Evolutionary conservation across 2,329 filamentous ascomycete species (phyloP).

Genomic region (Phialophora verrucosa): DNA sequence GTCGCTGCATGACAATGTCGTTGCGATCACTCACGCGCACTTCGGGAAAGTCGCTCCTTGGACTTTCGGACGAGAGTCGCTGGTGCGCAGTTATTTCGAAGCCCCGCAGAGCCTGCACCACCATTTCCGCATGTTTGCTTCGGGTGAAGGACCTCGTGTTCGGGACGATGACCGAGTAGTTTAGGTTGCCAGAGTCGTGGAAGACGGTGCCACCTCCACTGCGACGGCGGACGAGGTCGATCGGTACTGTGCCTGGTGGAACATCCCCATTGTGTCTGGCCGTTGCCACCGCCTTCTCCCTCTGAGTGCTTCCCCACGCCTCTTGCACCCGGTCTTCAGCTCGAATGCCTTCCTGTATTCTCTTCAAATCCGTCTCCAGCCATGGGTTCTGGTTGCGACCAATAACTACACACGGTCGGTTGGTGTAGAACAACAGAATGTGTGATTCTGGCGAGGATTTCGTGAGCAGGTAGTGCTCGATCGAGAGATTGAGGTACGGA

Average conservation of each 20-base stretch:
- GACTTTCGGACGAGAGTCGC: slow-evolving; percentile 34
- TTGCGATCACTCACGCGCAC: slow-evolving; percentile 85
- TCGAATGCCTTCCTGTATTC: slow-evolving; percentile 56
- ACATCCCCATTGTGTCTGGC: neutral
- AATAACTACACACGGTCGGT: slow-evolving; percentile 84
- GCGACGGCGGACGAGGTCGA: slow-evolving; percentile 77
- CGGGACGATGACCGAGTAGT: slow-evolving; percentile 91
- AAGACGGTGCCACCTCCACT: slow-evolving; percentile 93
- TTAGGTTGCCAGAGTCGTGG: slow-evolving; percentile 90
- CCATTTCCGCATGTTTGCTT: slow-evolving; percentile 89
- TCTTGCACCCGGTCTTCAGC: slow-evolving; percentile 14
- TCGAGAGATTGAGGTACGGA: slow-evolving; percentile 88
- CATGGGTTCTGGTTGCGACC: slow-evolving; percentile 98
- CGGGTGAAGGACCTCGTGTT: slow-evolving; percentile 73
- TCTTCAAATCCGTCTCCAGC: slow-evolving; percentile 80
- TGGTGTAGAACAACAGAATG: slow-evolving; percentile 85
- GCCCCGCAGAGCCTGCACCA: slow-evolving; percentile 76
- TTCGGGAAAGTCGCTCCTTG: slow-evolving; percentile 57
- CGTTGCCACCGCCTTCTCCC: neutral
- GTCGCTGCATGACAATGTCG: slow-evolving; percentile 76
- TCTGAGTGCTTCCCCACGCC: neutral
- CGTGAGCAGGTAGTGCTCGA: slow-evolving; percentile 88
- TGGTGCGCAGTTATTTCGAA: slow-evolving; percentile 22
- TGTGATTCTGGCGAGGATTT: slow-evolving; percentile 73
- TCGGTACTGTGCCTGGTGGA: slow-evolving; percentile 39